These are phyloP conservation scores for Rosa hybrid DNA, from an alignment of 331 rosid genomes.

Conservation along the genomic window DNA sequence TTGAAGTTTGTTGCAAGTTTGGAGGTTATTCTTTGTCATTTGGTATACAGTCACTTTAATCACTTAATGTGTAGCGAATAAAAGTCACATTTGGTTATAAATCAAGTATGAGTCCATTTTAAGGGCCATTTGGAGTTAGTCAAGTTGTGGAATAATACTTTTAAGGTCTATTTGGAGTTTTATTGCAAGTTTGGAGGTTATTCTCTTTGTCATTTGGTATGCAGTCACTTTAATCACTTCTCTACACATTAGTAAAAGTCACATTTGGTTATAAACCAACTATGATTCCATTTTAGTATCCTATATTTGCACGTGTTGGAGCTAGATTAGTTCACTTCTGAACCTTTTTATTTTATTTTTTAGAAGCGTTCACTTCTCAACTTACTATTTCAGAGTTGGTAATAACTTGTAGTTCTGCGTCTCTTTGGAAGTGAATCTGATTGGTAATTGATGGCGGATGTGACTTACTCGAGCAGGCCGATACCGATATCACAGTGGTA, in stretches of 20 bases:
- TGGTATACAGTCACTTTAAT: too few relatives aligned
- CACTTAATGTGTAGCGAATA: too few relatives aligned
- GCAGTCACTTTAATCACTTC: neutral
- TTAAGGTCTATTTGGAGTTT: neutral
- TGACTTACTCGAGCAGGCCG: neutral
- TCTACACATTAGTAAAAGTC: too few relatives aligned
- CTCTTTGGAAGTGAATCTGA: neutral
- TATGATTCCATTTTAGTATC: neutral
- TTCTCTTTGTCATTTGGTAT: neutral
- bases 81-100: too few relatives aligned
- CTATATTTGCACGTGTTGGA: neutral
- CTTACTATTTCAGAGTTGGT: neutral
- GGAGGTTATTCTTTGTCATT: too few relatives aligned
- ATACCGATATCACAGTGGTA: neutral
- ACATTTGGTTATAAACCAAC: neutral
- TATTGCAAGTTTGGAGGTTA: neutral
- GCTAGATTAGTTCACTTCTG: neutral
- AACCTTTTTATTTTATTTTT: too few relatives aligned
- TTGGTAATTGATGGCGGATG: neutral
- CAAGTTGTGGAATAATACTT: neutral
- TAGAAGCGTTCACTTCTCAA: neutral
- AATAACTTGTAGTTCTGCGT: neutral
- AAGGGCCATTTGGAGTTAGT: neutral
- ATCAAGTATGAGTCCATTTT: too few relatives aligned
- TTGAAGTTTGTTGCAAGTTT: too few relatives aligned